phyloP scores from a whole-genome alignment of 768 basidiomycete genomes.

The Podaxis pistillaris region DNA sequence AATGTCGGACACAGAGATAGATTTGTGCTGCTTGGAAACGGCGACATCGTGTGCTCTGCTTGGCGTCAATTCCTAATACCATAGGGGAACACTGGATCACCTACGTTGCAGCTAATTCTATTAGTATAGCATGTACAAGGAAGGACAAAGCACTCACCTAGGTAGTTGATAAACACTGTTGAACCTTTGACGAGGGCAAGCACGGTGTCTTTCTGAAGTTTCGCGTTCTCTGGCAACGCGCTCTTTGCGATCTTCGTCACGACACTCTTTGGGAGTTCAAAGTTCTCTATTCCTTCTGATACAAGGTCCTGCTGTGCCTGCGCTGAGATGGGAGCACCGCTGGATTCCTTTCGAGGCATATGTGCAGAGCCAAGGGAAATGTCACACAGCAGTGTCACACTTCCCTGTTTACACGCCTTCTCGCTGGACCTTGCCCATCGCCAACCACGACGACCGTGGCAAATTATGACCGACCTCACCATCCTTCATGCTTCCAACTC shows the following conservation, averaged over 20 bases:
- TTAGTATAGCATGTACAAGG: background rate
- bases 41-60: conserved; percentile 87
- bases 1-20: conserved; percentile 87
- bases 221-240: conserved; percentile 80
- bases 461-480: conserved; percentile 40
- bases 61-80: conserved; percentile 17
- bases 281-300: conserved; percentile 86
- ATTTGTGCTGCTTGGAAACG: conserved; percentile 79
- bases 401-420: background rate
- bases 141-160: conserved; percentile 53
- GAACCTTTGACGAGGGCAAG: conserved; percentile 83
- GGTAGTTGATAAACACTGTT: conserved; percentile 93
- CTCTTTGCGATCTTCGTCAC: conserved; percentile 86
- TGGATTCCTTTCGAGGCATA: conserved; percentile 73
- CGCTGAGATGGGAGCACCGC: conserved; percentile 56
- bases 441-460: conserved; percentile 31
- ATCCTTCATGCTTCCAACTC: conserved; percentile 49
- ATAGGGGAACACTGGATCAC: conserved; percentile 17
- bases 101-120: conserved; percentile 49
- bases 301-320: conserved; percentile 78
- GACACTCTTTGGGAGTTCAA: conserved; percentile 80
- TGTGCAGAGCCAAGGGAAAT: background rate
- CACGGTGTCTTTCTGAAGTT: conserved; percentile 88
- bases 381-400: background rate
- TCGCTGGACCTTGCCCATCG: background rate